Base-by-base conservation (phyloP, 2,329 filamentous ascomycete species). In the Ophiostoma australiae region DNA sequence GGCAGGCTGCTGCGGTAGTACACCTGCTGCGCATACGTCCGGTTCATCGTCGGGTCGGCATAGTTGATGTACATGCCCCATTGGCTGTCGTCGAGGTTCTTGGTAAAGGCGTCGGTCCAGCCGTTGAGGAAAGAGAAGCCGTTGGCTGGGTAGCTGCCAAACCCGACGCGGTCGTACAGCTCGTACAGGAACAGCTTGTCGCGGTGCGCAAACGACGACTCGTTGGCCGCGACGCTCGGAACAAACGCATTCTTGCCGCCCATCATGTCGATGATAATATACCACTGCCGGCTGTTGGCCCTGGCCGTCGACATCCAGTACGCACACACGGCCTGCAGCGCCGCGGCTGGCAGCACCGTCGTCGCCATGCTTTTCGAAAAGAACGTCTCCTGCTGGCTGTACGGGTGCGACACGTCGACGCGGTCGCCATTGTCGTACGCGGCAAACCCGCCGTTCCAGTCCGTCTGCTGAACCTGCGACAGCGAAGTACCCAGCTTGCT, bases 51-150 rank as follows among this genome's bases (percentile, higher is more conserved):
- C 0, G 84, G 80, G 74, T 87, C 85, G 4, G 84, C 81, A 69
- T 86, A 87, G 78, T 86, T 86, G 74, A 83, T 78, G 73, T 86
- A 87, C 71, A 82, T 82, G 23, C 82, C 83, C 77, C 83, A 84
- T 8, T 78, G 74, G 1, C 77, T 79, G 48, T 79, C 74, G 15
- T 77, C 69, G 27, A 78, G 73, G 39, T 75, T 75, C 10, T 74
- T 72, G 2, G 75, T 77, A 69, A 79, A 77, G n/a, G 73, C 69
- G 69, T 79, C 77, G 72, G 82, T 80, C 76, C 83, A 80, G 69
- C 80, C 80, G 48, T 83, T 78, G 52, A 83, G 76, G 69, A 81
- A 82, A 41, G 73, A 69, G 35, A 80, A 78, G 13, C 80, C 81
- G 69, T 78, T 78, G 23, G 77, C 72, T 10, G 77, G 78, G 70